phyloP scores from a whole-genome alignment of 1,284 basidiomycete genomes.

The Athelia psychrophila region DNA sequence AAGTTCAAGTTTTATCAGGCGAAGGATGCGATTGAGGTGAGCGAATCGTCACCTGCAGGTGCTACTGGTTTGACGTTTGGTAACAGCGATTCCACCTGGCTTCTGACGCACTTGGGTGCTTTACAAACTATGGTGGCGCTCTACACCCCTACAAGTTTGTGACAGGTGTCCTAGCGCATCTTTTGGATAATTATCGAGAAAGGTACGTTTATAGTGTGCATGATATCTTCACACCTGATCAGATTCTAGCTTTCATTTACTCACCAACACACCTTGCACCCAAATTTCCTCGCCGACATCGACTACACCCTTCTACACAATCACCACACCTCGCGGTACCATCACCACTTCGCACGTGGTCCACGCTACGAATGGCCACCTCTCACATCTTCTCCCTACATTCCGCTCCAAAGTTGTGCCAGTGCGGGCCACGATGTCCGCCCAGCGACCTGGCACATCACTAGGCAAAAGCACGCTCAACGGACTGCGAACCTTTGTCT shows the following conservation, averaged over 20 bases:
- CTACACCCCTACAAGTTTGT: conserved; percentile 60
- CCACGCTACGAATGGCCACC: conserved; percentile 81
- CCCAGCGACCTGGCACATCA: conserved; percentile 51
- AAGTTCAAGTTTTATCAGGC: conserved; percentile 34
- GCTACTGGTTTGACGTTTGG: background rate
- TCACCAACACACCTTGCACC: conserved; percentile 49
- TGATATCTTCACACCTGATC: background rate
- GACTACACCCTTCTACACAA: conserved; percentile 30
- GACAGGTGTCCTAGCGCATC: conserved; percentile 45
- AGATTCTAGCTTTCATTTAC: conserved; percentile 41
- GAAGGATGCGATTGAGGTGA: conserved; percentile 31
- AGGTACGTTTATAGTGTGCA: conserved; percentile 21
- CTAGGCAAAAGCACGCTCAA: conserved; percentile 20
- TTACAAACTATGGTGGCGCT: conserved; percentile 47
- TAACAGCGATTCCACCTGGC: conserved; percentile 43
- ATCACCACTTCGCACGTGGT: conserved; percentile 59
- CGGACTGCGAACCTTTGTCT: conserved; percentile 52
- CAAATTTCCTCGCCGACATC: conserved; percentile 29
- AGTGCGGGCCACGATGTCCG: conserved; percentile 62
- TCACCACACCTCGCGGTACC: conserved; percentile 53
- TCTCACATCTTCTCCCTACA: conserved; percentile 62
- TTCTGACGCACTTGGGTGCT: conserved; percentile 38
- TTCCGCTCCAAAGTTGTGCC: conserved; percentile 60
- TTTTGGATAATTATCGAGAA: conserved; percentile 39
- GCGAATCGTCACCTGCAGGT: conserved; percentile 1